These are phyloP conservation scores for Oryza officinalis DNA, from an alignment of 176 grass and related monocot genomes.

Conservation along the genomic window DNA sequence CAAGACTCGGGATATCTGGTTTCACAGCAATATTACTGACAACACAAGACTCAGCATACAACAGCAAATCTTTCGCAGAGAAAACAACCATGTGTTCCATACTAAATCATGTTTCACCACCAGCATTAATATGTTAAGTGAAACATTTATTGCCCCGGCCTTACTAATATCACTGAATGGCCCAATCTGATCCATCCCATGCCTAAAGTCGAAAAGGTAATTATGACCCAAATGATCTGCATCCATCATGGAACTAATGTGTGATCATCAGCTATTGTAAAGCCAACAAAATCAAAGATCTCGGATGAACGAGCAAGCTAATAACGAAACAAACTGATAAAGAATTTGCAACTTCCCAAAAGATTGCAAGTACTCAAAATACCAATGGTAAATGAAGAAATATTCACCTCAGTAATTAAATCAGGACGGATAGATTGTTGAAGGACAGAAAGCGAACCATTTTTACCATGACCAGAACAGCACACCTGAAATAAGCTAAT, in stretches of 20 bases:
- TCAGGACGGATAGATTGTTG: conserved; percentile 98
- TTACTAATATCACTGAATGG: not conserved
- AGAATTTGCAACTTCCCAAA: conserved; percentile 23
- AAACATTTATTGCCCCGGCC: not conserved
- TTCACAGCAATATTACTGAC: not conserved
- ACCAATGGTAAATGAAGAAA: not conserved
- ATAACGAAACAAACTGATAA: not conserved
- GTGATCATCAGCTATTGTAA: not conserved
- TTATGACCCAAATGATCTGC: not conserved
- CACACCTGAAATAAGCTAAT: conserved; percentile 70
- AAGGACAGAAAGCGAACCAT: conserved; percentile 80
- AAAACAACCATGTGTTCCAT: not conserved
- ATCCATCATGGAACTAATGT: not conserved
- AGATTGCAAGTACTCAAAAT: not conserved
- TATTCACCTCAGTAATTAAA: conserved; percentile 82
- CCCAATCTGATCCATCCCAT: not conserved
- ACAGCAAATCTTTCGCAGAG: too few relatives aligned
- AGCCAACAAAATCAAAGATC: not conserved
- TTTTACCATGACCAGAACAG: conserved; percentile 98
- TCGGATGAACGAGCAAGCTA: not conserved
- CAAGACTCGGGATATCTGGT: not conserved
- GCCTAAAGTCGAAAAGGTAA: not conserved
- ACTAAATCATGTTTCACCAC: not conserved
- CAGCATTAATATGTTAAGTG: not conserved
- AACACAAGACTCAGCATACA: too few relatives aligned